Conservation (phyloP, 164 flowering plant species). For the Brasenia schreberi region DNA sequence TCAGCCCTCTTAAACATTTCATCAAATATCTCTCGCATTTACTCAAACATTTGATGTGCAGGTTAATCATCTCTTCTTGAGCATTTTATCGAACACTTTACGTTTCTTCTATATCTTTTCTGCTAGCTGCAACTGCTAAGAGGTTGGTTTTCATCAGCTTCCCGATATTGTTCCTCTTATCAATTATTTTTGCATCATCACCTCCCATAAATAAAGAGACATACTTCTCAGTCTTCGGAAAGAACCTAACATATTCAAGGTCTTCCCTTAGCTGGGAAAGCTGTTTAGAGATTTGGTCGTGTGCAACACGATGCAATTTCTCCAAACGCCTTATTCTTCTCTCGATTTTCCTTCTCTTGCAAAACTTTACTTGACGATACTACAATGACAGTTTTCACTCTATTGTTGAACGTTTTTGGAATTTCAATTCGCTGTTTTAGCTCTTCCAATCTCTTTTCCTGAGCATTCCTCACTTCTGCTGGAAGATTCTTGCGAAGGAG, state of each 20-base stretch:
- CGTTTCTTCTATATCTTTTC: conserved; percentile 98
- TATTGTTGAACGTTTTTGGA: conserved; percentile 51
- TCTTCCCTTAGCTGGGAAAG: conserved; percentile 77
- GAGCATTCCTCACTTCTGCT: conserved; percentile 61
- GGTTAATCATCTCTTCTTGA: too few species aligned
- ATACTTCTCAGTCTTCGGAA: conserved; percentile 91
- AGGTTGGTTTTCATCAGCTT: conserved; percentile 83
- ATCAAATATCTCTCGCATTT: too few species aligned
- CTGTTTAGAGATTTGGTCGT: conserved; percentile 47
- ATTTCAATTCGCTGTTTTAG: conserved; percentile 76
- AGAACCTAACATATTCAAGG: conserved; percentile 97
- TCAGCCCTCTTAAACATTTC: too few species aligned
- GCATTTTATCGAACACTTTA: too few species aligned
- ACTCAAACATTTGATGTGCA: too few species aligned
- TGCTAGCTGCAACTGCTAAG: conserved; percentile 85
- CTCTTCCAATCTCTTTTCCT: conserved; percentile 61
- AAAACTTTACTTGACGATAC: conserved; percentile 73
- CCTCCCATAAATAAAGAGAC: conserved; percentile 79
- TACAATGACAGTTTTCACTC: conserved; percentile 67
- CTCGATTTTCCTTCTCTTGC: conserved; percentile 80
- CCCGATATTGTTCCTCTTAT: conserved; percentile 68
- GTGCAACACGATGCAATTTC: conserved; percentile 57
- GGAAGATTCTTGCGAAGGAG: conserved; percentile 90
- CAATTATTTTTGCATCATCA: conserved; percentile 54
- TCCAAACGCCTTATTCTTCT: conserved; percentile 81